Evolutionary conservation across 768 basidiomycete genomes (phyloP), one percentile per base, ranked within the genome.

Genomic region (Suillus hirtellus): DNA sequence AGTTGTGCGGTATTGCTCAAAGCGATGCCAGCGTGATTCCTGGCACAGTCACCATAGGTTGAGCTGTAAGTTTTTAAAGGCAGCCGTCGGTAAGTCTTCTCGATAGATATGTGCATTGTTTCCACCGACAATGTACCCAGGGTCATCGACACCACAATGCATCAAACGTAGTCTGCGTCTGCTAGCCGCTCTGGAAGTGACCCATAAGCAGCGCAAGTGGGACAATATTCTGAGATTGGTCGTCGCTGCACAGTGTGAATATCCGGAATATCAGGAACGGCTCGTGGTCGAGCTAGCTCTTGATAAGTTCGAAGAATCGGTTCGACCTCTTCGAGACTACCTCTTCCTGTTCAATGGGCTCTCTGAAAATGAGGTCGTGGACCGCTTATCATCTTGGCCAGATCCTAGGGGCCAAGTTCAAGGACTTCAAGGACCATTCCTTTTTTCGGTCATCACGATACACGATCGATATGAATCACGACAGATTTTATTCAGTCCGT

Each of bases 301-400:
- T 37, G 35, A 37, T 10, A 37, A 37, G 35, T 0, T 10, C 10
- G 35, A 37, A 10, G 35, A 37, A 10, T 37, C 35, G 2, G 35
- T 37, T 37, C 54, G 3, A 37, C 54, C 54, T 38, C 54, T 55
- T 55, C 54, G 35, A 38, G 8, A 55, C 54, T 55, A 55, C 54
- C 54, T 55, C 21, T 24, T 37, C 37, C 37, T 55, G 21, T 55
- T 55, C 35, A 21, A 38, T 15, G 54, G 54, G 0, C 37, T 38
- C 37, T 37, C 54, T 37, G 54, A 55, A 55, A 55, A 38, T 10
- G 54, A 55, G 14, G 21, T 55, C 37, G 37, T 55, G n/a, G n/a
- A 38, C 37, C 35, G 54, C 21, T 55, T 38, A 9, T 21, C 54
- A 9, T 55, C 35, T 5, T 55, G 54, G 54, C 8, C n/a, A 9